phyloP scores from a whole-genome alignment of 2,329 filamentous ascomycete species.

The Herpotrichia juniperi region DNA sequence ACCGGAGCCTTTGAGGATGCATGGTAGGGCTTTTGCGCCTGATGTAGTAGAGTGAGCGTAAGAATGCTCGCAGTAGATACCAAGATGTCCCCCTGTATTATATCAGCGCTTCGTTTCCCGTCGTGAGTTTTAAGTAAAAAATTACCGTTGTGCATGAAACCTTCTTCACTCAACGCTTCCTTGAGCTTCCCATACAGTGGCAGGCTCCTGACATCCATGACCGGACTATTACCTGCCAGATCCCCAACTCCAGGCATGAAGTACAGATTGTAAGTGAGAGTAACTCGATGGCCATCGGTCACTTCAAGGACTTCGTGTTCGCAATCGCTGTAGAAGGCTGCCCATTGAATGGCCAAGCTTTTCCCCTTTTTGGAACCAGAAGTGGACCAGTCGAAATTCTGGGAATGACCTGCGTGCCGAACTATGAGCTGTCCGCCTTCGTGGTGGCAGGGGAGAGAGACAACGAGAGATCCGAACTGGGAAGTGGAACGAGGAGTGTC shows the following conservation, averaged over 20 bases:
- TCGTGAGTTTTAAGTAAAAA: constrained; percentile 4
- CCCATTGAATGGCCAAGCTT: constrained; percentile 49
- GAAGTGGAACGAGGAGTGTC: constrained; percentile 57
- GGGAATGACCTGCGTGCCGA: constrained; percentile 45
- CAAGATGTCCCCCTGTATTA: constrained; percentile 50
- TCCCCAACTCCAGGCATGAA: constrained; percentile 44
- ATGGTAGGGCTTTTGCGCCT: constrained; percentile 35
- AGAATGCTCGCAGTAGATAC: constrained; percentile 54
- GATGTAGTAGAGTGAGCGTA: constrained; percentile 51
- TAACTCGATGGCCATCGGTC: constrained; percentile 59
- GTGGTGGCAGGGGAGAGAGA: constrained; percentile 54
- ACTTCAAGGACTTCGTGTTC: constrained; percentile 61
- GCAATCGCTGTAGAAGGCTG: constrained; percentile 60
- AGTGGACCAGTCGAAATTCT: constrained; percentile 52
- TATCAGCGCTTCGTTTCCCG: background rate
- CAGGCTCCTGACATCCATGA: constrained; percentile 40
- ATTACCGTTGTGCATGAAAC: constrained; percentile 48
- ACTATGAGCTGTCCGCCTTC: constrained; percentile 54
- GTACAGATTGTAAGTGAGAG: constrained; percentile 65
- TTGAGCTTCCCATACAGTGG: constrained; percentile 45
- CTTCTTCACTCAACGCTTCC: constrained; percentile 32
- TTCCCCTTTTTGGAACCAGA: background rate
- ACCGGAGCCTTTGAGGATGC: constrained; percentile 55
- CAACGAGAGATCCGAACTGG: constrained; percentile 62
- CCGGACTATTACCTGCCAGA: constrained; percentile 21